phyloP scores from a whole-genome alignment of 495 filamentous ascomycete species.

The Penicillium pulvis region DNA sequence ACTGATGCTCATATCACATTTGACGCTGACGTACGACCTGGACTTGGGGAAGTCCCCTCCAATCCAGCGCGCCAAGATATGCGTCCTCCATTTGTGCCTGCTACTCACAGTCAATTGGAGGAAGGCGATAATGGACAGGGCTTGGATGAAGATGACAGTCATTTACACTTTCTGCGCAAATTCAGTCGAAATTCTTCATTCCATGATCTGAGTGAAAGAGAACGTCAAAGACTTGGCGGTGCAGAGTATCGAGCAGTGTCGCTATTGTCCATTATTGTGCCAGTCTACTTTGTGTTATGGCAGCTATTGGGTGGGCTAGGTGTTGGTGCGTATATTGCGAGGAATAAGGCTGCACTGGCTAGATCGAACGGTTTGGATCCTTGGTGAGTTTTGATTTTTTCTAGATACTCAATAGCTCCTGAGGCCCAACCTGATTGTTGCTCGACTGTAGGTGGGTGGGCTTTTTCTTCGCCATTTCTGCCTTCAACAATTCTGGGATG shows the following conservation, averaged over 20 bases:
- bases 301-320: slow-evolving; percentile 71
- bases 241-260: slow-evolving; percentile 78
- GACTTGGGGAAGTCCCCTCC: not conserved
- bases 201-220: slow-evolving; percentile 62
- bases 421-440: not conserved
- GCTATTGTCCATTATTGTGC: slow-evolving; percentile 69
- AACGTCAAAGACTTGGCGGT: slow-evolving; percentile 74
- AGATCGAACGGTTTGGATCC: slow-evolving; percentile 54
- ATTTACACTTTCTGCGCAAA: not conserved
- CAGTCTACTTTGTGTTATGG: slow-evolving; percentile 72
- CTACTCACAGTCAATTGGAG: not conserved
- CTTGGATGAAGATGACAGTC: not conserved
- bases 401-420: not conserved
- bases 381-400: not conserved
- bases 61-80: not conserved
- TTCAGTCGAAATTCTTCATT: slow-evolving; percentile 73
- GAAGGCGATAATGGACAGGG: not conserved
- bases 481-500: not conserved
- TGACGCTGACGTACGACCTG: not conserved
- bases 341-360: slow-evolving; percentile 57
- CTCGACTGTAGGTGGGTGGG: not conserved
- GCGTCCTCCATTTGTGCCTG: not conserved
- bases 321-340: slow-evolving; percentile 69
- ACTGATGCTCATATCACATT: not conserved
- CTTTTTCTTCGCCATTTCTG: not conserved